Evolutionary conservation across 2,329 filamentous ascomycete genomes (phyloP).

Genomic region (Huntiella savannae): DNA sequence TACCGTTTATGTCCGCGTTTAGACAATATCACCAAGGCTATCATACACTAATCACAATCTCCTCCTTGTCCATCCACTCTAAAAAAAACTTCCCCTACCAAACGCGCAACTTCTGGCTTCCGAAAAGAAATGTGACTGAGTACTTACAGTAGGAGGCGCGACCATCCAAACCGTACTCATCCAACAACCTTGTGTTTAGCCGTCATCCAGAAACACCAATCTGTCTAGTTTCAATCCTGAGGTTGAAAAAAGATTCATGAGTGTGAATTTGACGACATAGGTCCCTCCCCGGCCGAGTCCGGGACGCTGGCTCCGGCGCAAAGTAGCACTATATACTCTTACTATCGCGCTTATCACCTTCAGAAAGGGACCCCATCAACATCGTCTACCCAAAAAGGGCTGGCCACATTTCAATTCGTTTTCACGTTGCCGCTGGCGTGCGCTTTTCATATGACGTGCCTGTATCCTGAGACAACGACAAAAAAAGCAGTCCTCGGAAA

Average conservation of each 20-base stretch:
- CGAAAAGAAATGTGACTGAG: not conserved
- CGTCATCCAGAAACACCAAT: slow-evolving; percentile 7
- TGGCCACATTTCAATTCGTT: not conserved
- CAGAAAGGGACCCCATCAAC: slow-evolving; percentile 26
- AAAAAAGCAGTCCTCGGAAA: too few relatives aligned
- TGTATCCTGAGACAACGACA: too few relatives aligned
- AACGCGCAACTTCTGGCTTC: not conserved
- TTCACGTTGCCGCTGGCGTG: not conserved
- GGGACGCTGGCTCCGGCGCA: slow-evolving; percentile 38
- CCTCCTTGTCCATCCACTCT: slow-evolving; percentile 20
- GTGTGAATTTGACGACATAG: not conserved
- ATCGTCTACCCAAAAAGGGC: not conserved
- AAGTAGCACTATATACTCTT: slow-evolving; percentile 24
- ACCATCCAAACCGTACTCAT: slow-evolving; percentile 26
- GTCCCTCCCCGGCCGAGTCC: slow-evolving; percentile 33
- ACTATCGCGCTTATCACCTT: slow-evolving; percentile 41
- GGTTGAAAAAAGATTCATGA: slow-evolving; percentile 10
- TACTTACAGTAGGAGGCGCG: slow-evolving; percentile 20
- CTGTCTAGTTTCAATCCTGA: slow-evolving; percentile 14
- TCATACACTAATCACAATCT: slow-evolving; percentile 9
- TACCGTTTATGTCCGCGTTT: slow-evolving; percentile 3
- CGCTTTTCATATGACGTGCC: not conserved
- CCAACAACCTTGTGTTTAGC: slow-evolving; percentile 9
- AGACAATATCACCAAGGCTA: not conserved
- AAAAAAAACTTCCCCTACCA: slow-evolving; percentile 12